A percentile compares a stretch with the other conserved stretches of the same genome.
These are phyloP conservation scores for Neurospora sp. DNA, from an alignment of 495 filamentous ascomycete species.

Conservation along the genomic window DNA sequence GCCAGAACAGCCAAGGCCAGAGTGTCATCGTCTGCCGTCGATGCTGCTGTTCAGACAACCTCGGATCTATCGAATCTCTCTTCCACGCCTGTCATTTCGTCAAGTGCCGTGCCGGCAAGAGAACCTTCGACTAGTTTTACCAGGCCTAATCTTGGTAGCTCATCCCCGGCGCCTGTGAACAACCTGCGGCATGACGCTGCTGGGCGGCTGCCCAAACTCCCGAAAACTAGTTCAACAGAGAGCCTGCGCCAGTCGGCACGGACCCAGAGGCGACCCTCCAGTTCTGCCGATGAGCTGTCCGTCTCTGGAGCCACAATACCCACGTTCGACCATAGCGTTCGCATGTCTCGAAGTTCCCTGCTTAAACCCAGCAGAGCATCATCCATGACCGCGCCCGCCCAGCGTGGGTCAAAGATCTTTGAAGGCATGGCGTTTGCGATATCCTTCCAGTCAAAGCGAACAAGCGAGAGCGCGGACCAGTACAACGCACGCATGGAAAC, in stretches of 20 bases:
- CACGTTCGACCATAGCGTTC: constrained; percentile 22
- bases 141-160: constrained; percentile 5
- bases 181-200: constrained; percentile 14
- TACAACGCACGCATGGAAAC: constrained; percentile 37
- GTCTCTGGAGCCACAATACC: constrained; percentile 14
- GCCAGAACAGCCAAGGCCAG: background rate
- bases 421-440: constrained; percentile 72
- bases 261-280: constrained; percentile 16
- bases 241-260: constrained; percentile 16
- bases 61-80: constrained; percentile 11
- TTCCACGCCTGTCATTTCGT: constrained; percentile 24
- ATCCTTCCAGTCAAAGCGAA: constrained; percentile 45
- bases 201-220: constrained; percentile 10
- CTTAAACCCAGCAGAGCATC: constrained; percentile 2
- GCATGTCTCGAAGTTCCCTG: constrained; percentile 12
- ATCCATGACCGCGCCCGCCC: background rate
- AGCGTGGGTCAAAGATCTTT: constrained; percentile 39
- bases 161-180: constrained; percentile 23
- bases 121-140: constrained; percentile 3
- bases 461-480: constrained; percentile 43
- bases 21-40: background rate
- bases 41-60: background rate
- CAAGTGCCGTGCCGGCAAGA: constrained; percentile 17
- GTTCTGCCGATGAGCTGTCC: constrained; percentile 32
- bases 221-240: constrained; percentile 12